Evolutionary conservation across 140 eudicot genomes (phyloP), one percentile per base, ranked within the genome.

Genomic region (Stevia rebaudiana): DNA sequence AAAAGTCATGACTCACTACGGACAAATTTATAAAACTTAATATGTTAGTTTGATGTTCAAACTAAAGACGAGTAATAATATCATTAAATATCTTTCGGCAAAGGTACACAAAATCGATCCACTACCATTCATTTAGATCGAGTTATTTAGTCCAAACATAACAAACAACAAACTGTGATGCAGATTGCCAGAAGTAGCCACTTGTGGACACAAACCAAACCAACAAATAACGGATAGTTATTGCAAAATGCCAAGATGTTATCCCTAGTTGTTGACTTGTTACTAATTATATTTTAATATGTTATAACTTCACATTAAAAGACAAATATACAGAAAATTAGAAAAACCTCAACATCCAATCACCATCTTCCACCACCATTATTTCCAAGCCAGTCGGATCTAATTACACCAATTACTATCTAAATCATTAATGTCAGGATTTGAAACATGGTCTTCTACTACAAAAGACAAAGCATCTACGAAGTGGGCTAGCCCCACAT

Each of bases 161-260:
- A 30, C 41, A 55, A 1, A 16, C 12, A 30, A 3, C 62, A 55
- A 55, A 28, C 2, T 30, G 9, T 52, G 18, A 52, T 52, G 37
- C 10, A 18, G 1, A 37, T 35, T 21, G 49, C 49, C 11, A 4
- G 50, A 21, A 60, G 43, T 37, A 35, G 66, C 67, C 5, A 42
- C 40, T 22, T 62, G 68, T 41, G 68, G 53, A 62, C 52, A 40
- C 54, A 24, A 13, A 42, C 11, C n/a, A 62, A 42, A 23, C n/a
- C n/a, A 13, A 22, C 17, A 22, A 42, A 22, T 42, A 41, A 41
- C 24, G 13, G 53, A 11, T 8, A 42, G 61, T 3, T 22, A 61
- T 12, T n/a, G 37, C 68, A 22, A 21, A 12, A 61, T 5, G 17
- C 22, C 2, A 22, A 21, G 7, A 61, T 5, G 17, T 22, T 1